phyloP scores from a whole-genome alignment of 2,329 filamentous ascomycete species.

The Ophiostoma pallidulum region DNA sequence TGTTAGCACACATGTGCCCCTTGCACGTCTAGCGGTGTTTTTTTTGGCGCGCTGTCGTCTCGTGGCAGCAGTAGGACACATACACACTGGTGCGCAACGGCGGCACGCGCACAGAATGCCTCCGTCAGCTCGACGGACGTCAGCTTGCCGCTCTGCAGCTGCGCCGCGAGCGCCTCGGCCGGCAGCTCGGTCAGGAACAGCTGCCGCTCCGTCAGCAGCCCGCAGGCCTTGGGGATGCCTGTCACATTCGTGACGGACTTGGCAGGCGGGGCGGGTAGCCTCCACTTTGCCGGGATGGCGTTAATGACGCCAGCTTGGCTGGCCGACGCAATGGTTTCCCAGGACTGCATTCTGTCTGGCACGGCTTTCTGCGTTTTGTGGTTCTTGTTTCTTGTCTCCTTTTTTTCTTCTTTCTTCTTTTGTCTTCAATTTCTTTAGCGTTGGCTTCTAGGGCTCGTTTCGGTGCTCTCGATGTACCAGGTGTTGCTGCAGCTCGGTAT shows the following conservation, averaged over 20 bases:
- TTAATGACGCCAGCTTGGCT: neutral
- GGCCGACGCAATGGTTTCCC: neutral
- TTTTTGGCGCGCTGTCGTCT: too few species aligned
- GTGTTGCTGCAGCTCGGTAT: too few species aligned
- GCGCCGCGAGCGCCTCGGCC: constrained; percentile 1
- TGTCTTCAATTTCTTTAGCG: too few species aligned
- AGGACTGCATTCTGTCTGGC: neutral
- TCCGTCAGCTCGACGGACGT: constrained; percentile 6
- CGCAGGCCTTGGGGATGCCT: constrained; percentile 3
- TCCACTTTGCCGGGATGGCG: constrained; percentile 5
- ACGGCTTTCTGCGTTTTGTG: too few species aligned
- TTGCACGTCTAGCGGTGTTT: too few species aligned
- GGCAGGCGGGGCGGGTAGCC: neutral
- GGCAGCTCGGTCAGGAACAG: constrained; percentile 10
- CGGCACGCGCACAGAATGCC: constrained; percentile 10
- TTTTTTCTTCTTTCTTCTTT: neutral
- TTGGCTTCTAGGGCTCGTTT: too few species aligned
- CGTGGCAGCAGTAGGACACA: too few species aligned
- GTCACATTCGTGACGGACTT: constrained; percentile 4
- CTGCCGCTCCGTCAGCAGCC: constrained; percentile 8
- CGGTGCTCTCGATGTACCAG: too few species aligned
- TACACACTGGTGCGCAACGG: constrained; percentile 11
- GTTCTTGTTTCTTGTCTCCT: too few species aligned
- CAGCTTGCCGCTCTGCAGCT: constrained; percentile 5
- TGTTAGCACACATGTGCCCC: too few species aligned